Evolutionary conservation across 106 monocot species (phyloP).

Genomic region (Apostasia shenzhenica): DNA sequence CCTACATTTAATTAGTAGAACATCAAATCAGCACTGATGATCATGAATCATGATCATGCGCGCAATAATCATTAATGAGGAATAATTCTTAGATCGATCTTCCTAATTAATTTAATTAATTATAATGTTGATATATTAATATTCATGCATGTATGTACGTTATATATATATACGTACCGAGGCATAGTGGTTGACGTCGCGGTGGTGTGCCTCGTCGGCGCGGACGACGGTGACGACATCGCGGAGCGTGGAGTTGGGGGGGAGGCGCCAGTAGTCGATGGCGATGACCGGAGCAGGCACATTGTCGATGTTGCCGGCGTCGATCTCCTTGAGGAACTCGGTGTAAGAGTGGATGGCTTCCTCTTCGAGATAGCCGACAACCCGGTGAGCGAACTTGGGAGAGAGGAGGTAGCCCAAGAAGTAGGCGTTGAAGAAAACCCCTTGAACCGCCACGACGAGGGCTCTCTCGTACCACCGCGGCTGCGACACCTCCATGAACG

Average conservation of each 20-base stretch:
- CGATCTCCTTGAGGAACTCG: slow-evolving; percentile 65
- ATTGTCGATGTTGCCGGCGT: slow-evolving; percentile 54
- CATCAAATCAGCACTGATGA: neutral
- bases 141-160: neutral
- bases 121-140: too few relatives aligned
- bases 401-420: slow-evolving; percentile 70
- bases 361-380: slow-evolving; percentile 80
- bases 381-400: slow-evolving; percentile 73
- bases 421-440: slow-evolving; percentile 90
- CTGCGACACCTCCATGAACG: slow-evolving; percentile 83
- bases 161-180: slow-evolving; percentile 25
- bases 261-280: slow-evolving; percentile 75
- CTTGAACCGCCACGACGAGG: slow-evolving; percentile 67
- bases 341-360: slow-evolving; percentile 90
- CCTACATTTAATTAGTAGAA: slow-evolving; percentile 7
- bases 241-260: slow-evolving; percentile 41
- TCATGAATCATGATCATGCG: neutral
- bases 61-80: neutral
- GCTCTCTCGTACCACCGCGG: slow-evolving; percentile 84
- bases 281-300: slow-evolving; percentile 70
- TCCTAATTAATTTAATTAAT: neutral
- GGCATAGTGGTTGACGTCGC: slow-evolving; percentile 83
- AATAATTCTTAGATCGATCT: neutral
- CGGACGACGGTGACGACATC: slow-evolving; percentile 64
- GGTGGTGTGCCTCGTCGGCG: slow-evolving; percentile 92